Base-by-base conservation (phyloP, 2,329 filamentous ascomycete species). In the Stachybotrys elegans region DNA sequence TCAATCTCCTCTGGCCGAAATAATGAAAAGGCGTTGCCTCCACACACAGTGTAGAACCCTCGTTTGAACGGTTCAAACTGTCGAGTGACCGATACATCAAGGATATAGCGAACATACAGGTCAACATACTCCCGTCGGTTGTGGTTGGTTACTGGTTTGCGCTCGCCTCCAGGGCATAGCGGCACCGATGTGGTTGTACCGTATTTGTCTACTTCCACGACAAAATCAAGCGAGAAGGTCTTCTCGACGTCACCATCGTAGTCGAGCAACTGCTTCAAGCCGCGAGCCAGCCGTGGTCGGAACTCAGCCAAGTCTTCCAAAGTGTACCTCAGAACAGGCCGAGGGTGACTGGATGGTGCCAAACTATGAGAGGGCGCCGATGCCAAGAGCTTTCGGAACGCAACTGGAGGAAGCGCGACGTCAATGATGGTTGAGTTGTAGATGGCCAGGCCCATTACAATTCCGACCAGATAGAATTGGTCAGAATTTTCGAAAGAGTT, bases 341-440 rank as follows among this genome's bases (percentile, higher is more conserved):
- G 71, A 4, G 78, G 75, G 46, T 81, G 76, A 2, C 76, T 74
- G 21, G 75, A 72, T 16, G 72, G 71, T 8, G 75, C 75, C 19
- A 71, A 67, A 14, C 73, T 71, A 11, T 78, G 72, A 2, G 75
- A 66, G n/a, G 88, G 87, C 2, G 84, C 85, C 8, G 88, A 81
- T 4, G 87, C 82, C 32, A 95, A 73, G 17, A 96, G 75, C 62
- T 95, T 95, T 51, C 88, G 83, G 60, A 95, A 96, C 2, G 87
- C 84, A 61, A 95, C 95, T 0, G 90, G 87, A 1, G 91, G 91
- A 17, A 96, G 75, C 2, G 88, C 86, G 40, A 95, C 79, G 58
- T 95, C 91, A 16, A 96, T 72, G 52, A 95, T 95, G 1, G 88
- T 95, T 3, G 88, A 94, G 63, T 96, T 95, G 68, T 95, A 95